phyloP scores from a whole-genome alignment of 2,329 filamentous ascomycete genomes.

The Aspergillus flavus region DNA sequence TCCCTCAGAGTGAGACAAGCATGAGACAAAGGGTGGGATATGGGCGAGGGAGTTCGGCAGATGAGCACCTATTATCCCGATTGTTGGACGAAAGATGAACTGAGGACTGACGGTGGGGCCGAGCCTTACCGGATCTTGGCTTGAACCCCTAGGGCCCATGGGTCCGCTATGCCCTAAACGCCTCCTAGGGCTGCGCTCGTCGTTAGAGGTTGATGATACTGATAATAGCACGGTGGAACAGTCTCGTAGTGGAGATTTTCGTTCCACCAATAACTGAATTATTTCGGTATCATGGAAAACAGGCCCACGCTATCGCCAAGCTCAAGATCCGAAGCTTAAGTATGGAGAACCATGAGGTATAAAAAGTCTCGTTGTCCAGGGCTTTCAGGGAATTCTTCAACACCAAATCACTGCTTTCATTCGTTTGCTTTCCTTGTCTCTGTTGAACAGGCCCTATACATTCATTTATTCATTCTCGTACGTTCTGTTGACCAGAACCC shows the following conservation, averaged over 20 bases:
- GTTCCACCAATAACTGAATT: not conserved
- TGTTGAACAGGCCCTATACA: slow-evolving; percentile 24
- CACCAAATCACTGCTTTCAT: slow-evolving; percentile 10
- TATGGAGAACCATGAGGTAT: not conserved
- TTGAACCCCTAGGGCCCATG: not conserved
- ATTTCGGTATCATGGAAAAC: not conserved
- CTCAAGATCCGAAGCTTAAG: slow-evolving; percentile 6
- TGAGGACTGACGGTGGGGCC: not conserved
- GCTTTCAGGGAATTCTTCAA: not conserved
- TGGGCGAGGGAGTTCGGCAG: not conserved
- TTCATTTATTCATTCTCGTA: not conserved
- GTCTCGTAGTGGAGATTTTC: not conserved
- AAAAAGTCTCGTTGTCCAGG: not conserved
- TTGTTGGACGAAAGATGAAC: not conserved
- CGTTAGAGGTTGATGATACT: not conserved
- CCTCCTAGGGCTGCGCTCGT: not conserved
- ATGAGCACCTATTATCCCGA: not conserved
- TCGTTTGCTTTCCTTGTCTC: slow-evolving; percentile 18
- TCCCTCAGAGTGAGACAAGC: slow-evolving; percentile 5
- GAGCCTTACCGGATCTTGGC: slow-evolving; percentile 5
- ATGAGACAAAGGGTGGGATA: not conserved
- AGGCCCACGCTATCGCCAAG: not conserved
- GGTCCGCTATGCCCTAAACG: slow-evolving; percentile 1
- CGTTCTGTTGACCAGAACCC: slow-evolving; percentile 21
- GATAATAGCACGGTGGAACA: not conserved